phyloP scores from a whole-genome alignment of 495 filamentous ascomycete genomes.

The Aspergillus biplanus region DNA sequence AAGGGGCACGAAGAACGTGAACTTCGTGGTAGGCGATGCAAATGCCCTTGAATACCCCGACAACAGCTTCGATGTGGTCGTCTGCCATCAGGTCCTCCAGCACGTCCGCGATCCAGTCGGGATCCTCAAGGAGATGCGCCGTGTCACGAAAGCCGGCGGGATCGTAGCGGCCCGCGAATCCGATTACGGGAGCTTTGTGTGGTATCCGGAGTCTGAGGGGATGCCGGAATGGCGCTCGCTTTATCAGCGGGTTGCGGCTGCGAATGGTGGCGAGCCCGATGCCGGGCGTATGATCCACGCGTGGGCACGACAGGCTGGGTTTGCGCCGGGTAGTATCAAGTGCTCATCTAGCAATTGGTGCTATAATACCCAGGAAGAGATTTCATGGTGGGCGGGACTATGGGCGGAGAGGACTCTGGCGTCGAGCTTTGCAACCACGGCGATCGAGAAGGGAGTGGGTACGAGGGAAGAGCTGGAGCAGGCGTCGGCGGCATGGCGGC shows the following conservation, averaged over 20 bases:
- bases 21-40: constrained; percentile 51
- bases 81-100: constrained; percentile 56
- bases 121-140: constrained; percentile 52
- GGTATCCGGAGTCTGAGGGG: constrained; percentile 50
- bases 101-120: constrained; percentile 50
- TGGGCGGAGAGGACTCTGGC: constrained; percentile 43
- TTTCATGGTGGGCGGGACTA: constrained; percentile 41
- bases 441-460: constrained; percentile 41
- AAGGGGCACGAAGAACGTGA: constrained; percentile 45
- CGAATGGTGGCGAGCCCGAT: constrained; percentile 52
- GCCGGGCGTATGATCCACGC: constrained; percentile 52
- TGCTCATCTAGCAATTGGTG: constrained; percentile 48
- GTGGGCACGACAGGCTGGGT: constrained; percentile 55
- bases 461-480: constrained; percentile 45
- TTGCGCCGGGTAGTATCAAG: constrained; percentile 35
- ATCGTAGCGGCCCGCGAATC: constrained; percentile 54
- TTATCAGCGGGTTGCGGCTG: constrained; percentile 40
- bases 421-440: constrained; percentile 43
- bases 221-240: constrained; percentile 45
- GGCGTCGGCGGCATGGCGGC: constrained; percentile 45
- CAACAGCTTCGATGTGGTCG: constrained; percentile 59
- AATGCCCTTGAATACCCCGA: constrained; percentile 48
- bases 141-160: constrained; percentile 54
- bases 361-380: constrained; percentile 48
- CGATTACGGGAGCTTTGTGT: constrained; percentile 44